Evolutionary conservation across 148 eudicot species (phyloP), one percentile per base, ranked within the genome.

Genomic region (Pharnaceum exiguum): DNA sequence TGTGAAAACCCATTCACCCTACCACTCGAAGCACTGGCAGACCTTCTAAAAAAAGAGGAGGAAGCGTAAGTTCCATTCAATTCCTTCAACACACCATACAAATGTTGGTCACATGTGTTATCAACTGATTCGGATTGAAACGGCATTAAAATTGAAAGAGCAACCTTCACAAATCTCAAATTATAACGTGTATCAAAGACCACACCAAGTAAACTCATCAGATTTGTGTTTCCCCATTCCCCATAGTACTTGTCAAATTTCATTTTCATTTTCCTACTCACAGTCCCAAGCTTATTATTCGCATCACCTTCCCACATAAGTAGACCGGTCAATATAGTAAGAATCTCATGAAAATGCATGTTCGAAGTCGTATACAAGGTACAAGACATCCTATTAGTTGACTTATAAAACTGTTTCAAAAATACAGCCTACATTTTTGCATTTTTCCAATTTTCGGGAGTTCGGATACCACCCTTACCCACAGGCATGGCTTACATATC

Each of bases 181-280:
- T 23, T 48, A 1, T 13, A 0, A 5, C 39, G 8, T 6, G 49
- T 33, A 43, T 57, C 48, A 10, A 57, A 16, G 12, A 57, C 10
- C 27, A 36, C 61, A 35, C 15, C 48, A 9, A 57, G 5, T 24
- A 26, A 57, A 16, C 39, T 57, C 22, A 39, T 3, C 61, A 2
- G 27, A 26, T 40, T 57, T 18, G 42, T 35, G 35, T 57, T 40
- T 11, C 42, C 48, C 7, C 19, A 8, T 7, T 43, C 15, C 5
- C 61, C 47, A 21, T n/a, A 22, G 25, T 56, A 55, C 31, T 37
- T 55, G 3, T 55, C 60, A 55, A 19, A 26, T 7, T 55, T 36
- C 5, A 9, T 23, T 37, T 23, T 55, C 46, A 30, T 55, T 37
- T 32, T 40, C 1, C 11, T 23, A n/a, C 7, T 28, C 60, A 55